A percentile compares a stretch with the other conserved stretches of the same genome.
Conservation (phyloP, 495 filamentous ascomycete genomes). For the Neurospora sublineolata region DNA sequence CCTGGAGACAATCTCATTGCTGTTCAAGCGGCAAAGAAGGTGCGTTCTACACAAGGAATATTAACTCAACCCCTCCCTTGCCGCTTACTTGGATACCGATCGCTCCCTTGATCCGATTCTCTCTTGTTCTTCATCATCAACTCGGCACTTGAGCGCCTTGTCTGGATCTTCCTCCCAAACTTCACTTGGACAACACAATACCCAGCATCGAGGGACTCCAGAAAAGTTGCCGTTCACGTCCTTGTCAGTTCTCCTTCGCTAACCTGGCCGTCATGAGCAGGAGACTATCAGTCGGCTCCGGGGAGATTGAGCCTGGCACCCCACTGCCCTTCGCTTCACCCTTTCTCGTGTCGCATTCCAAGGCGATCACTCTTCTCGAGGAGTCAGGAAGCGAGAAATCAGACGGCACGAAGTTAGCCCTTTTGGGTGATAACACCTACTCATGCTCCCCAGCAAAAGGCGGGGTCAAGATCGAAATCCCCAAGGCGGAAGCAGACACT, state of each 20-base stretch:
- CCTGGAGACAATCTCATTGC: background rate
- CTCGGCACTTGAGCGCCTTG: background rate
- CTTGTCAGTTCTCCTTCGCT: background rate
- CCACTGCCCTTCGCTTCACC: background rate
- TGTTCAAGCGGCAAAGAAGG: background rate
- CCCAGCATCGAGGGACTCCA: background rate
- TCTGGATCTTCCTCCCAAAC: background rate
- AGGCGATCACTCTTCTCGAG: background rate
- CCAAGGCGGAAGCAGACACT: background rate
- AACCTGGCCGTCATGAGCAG: background rate
- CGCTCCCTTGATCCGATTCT: background rate
- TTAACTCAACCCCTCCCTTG: background rate
- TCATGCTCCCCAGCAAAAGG: background rate
- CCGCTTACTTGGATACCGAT: background rate
- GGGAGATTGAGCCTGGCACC: background rate
- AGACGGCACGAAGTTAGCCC: background rate
- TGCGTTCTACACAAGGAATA: background rate
- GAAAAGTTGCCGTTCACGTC: background rate
- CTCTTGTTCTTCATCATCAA: background rate
- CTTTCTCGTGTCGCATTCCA: background rate
- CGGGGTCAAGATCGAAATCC: background rate
- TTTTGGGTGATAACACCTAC: background rate
- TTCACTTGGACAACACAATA: background rate
- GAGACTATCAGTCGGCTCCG: background rate
- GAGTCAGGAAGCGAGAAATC: background rate